These are phyloP conservation scores for Diaporthe citriasiana DNA, from an alignment of 2,329 filamentous ascomycete species.

Conservation along the genomic window DNA sequence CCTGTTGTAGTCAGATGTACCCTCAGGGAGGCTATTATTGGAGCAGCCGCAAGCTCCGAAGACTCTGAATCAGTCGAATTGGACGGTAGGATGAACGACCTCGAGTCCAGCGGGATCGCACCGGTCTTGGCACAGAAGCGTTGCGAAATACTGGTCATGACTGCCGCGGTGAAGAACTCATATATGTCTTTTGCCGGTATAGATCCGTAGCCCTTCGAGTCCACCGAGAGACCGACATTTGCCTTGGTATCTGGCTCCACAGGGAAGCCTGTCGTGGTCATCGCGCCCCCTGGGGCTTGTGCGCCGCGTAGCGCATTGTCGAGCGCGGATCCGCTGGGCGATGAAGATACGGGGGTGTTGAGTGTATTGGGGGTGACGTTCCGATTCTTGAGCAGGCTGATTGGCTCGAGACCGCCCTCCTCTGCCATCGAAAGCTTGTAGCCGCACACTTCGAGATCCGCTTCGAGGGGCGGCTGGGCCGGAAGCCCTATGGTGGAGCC, in stretches of 20 bases:
- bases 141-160: constrained; percentile 64
- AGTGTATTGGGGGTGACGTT: constrained; percentile 55
- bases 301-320: constrained; percentile 54
- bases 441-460: constrained; percentile 59
- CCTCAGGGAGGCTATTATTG: constrained; percentile 64
- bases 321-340: constrained; percentile 56
- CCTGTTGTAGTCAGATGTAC: constrained; percentile 70
- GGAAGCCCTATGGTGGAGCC: constrained; percentile 47
- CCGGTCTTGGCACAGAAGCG: constrained; percentile 63
- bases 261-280: constrained; percentile 15
- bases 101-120: constrained; percentile 67
- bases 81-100: constrained; percentile 63
- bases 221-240: constrained; percentile 43
- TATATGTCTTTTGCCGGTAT: constrained; percentile 62
- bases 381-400: constrained; percentile 62
- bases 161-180: constrained; percentile 68
- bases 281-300: constrained; percentile 45
- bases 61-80: constrained; percentile 49
- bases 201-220: constrained; percentile 53
- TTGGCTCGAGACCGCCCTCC: constrained; percentile 66
- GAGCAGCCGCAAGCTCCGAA: constrained; percentile 45
- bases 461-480: constrained; percentile 52
- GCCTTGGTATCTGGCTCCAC: constrained; percentile 51
- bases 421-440: constrained; percentile 61
- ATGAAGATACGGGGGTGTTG: constrained; percentile 63